These are phyloP conservation scores for Suhomyces ambrosiae DNA, from an alignment of 1,139 yeast species.

Conservation along the genomic window DNA sequence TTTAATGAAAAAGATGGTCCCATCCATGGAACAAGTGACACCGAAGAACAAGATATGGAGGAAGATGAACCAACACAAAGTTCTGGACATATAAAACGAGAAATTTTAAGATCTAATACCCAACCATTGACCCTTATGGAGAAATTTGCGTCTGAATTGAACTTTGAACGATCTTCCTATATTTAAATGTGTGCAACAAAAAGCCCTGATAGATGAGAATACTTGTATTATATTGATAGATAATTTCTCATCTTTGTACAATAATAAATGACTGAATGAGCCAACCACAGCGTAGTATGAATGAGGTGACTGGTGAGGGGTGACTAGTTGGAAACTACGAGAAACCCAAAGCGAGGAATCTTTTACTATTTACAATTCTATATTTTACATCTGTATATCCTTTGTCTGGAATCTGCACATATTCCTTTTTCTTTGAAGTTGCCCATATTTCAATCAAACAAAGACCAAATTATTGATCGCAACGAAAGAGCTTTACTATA, in stretches of 20 bases:
- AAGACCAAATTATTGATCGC: too few relatives aligned
- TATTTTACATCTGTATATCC: too few relatives aligned
- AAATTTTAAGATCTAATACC: slow-evolving; percentile 22
- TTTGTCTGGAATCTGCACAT: too few relatives aligned
- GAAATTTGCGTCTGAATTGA: slow-evolving; percentile 32
- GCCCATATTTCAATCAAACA: too few relatives aligned
- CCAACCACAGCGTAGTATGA: not conserved
- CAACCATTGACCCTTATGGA: slow-evolving; percentile 41
- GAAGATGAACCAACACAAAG: slow-evolving; percentile 6
- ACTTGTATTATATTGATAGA: too few relatives aligned
- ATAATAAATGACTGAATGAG: not conserved
- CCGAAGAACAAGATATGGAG: slow-evolving; percentile 13
- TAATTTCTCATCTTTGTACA: slow-evolving; percentile 2
- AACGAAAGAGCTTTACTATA: too few relatives aligned
- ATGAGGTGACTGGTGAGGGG: not conserved
- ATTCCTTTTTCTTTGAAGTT: too few relatives aligned
- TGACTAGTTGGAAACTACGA: not conserved
- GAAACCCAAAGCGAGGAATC: too few relatives aligned
- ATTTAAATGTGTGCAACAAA: slow-evolving; percentile 8
- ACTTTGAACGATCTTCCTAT: slow-evolving; percentile 18
- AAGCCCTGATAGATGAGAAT: too few relatives aligned
- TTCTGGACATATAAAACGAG: slow-evolving; percentile 3
- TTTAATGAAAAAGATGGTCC: slow-evolving; percentile 27
- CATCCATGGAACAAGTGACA: slow-evolving; percentile 1
- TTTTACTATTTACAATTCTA: too few relatives aligned